Base-by-base conservation (phyloP, 805 yeast species). In the Nakazawaea peltata region DNA sequence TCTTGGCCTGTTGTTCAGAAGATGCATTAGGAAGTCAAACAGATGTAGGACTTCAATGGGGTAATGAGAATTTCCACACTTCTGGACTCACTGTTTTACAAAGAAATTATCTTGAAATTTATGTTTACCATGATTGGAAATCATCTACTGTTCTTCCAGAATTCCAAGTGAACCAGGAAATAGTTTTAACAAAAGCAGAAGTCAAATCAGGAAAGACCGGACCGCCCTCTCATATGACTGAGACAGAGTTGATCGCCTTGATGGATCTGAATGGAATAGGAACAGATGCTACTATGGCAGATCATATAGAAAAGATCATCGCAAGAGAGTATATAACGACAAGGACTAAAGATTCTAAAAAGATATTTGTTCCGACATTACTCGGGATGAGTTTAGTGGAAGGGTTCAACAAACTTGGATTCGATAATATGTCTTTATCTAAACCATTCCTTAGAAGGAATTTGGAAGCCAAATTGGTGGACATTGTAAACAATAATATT, bases 191-290 rank as follows among this genome's bases (percentile, higher is more conserved):
- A 4, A 61, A 67, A 29, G 77, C 83, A 1, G 74, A 69, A 41
- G 54, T 92, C 49, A 69, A 71, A 34, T 74, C 73, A 14, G 96
- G 97, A 0, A 69, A 69, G 37, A 92, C 98, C 0, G 51, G 79
- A 0, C 77, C 97, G 1, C 98, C 99, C 0, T 57, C 61, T 19
- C 81, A 77, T 35, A 69, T 92, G 67, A 90, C 97, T 0, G 99
- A 92, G 54, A 69, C 95, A 0, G 98, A 90, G 51, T 65, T 92
- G 16, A 86, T 92, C 57, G 80, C 85, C 8, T 61, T 92, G 31
- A 92, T 92, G 99, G 97, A 94, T 61, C 83, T 77, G 9, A 92
- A 92, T 55, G 97, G 97, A 0, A 92, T 92, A 30, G 99, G 99
- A 2, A 92, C 99, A 0, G 99, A 92, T 62, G 99, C 99, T 1